phyloP scores from a whole-genome alignment of 176 grass and related monocot species.

The sorghum (Sorghum bicolor) region DNA sequence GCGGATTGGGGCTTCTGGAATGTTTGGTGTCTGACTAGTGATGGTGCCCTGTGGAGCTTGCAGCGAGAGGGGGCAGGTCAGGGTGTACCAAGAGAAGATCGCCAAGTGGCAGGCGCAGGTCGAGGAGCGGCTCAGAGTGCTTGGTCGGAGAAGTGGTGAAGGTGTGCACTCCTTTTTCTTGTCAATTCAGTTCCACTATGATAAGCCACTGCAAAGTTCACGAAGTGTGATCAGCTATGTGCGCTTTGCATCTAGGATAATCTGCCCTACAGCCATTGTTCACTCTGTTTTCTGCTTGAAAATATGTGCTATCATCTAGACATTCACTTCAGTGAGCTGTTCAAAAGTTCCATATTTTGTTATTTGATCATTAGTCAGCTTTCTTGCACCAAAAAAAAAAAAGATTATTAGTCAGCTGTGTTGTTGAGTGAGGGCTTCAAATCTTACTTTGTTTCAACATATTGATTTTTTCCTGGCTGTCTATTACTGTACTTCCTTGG shows the following conservation, averaged over 20 bases:
- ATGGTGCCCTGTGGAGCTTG: not conserved
- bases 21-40: conserved; percentile 3
- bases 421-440: not conserved
- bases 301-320: not conserved
- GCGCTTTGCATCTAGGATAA: not conserved
- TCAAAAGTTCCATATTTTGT: not conserved
- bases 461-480: conserved; percentile 1
- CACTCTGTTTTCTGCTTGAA: not conserved
- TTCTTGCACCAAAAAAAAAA: too few relatives aligned
- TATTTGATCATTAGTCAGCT: not conserved
- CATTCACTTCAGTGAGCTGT: not conserved
- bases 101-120: conserved; percentile 83
- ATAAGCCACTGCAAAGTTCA: not conserved
- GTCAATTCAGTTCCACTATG: not conserved
- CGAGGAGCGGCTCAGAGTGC: conserved; percentile 67
- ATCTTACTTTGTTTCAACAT: not conserved
- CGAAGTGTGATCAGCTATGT: not conserved
- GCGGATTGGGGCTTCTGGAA: not conserved
- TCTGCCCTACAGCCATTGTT: not conserved
- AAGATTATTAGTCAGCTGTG: not conserved
- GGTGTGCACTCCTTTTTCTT: not conserved
- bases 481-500: not conserved
- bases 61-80: conserved; percentile 75
- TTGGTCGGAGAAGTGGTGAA: conserved; percentile 67
- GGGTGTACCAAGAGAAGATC: conserved; percentile 87